Conservation (phyloP, 495 filamentous ascomycete genomes). For the Hypoxylon fragiforme region DNA sequence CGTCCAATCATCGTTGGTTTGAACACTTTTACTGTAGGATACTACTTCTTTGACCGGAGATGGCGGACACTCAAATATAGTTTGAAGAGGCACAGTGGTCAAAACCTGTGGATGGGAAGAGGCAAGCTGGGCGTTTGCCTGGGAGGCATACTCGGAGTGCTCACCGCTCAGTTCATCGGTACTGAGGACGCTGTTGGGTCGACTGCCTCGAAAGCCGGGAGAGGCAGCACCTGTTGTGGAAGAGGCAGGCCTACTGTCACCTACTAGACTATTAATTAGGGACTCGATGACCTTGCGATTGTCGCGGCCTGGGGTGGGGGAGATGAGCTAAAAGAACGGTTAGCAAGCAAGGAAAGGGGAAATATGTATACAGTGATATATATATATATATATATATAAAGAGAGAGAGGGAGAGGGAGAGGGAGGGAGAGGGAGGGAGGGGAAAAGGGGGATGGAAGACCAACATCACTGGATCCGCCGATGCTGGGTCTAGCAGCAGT, state of each 20-base stretch:
- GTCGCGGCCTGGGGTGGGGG: constrained; percentile 70
- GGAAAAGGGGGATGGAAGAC: constrained; percentile 20
- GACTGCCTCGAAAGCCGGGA: constrained; percentile 68
- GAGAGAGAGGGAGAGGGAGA: too few relatives aligned
- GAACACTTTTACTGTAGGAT: constrained; percentile 94
- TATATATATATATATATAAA: too few relatives aligned
- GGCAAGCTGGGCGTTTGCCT: constrained; percentile 42
- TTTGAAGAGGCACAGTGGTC: constrained; percentile 67
- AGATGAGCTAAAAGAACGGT: constrained; percentile 62
- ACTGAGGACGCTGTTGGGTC: constrained; percentile 83
- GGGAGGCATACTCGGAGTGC: constrained; percentile 58
- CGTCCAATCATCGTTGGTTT: constrained; percentile 70
- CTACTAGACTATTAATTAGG: constrained; percentile 76
- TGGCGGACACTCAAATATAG: constrained; percentile 75
- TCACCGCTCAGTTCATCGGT: constrained; percentile 72
- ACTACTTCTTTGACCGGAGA: constrained; percentile 76
- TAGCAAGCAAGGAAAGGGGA: constrained; percentile 27
- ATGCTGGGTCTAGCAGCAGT: constrained; percentile 64
- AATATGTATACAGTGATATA: too few relatives aligned
- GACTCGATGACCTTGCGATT: constrained; percentile 80
- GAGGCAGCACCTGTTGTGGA: constrained; percentile 67
- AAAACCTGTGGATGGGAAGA: constrained; percentile 46
- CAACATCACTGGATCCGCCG: constrained; percentile 53
- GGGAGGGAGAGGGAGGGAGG: too few relatives aligned
- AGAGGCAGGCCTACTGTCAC: constrained; percentile 73